Evolutionary conservation across 1,139 yeast species (phyloP).

Genomic region (Hyphopichia burtonii): DNA sequence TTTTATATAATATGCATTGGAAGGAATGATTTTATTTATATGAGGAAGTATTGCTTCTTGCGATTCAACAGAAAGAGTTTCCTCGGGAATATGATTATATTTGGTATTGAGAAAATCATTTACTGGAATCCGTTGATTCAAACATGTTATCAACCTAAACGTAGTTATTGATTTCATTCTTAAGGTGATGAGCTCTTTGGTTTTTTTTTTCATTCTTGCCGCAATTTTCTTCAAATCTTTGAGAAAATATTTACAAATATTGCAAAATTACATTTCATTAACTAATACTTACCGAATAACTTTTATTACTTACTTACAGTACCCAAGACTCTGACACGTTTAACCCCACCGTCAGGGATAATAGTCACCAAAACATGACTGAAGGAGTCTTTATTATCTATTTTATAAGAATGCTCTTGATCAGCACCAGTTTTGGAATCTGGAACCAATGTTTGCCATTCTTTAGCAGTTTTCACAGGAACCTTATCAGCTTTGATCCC

Average conservation of each 20-base stretch:
- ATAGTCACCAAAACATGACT: conserved; percentile 78
- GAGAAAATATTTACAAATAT: neutral
- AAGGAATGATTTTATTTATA: conserved; percentile 16
- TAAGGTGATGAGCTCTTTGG: neutral
- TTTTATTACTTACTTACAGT: conserved; percentile 16
- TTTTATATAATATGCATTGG: conserved; percentile 53
- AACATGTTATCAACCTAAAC: conserved; percentile 6
- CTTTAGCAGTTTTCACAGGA: conserved; percentile 33
- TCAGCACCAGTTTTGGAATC: conserved; percentile 78
- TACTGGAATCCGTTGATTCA: conserved; percentile 17
- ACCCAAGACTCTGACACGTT: conserved; percentile 83
- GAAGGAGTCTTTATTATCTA: conserved; percentile 25
- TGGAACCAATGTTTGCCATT: conserved; percentile 68
- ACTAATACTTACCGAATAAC: neutral
- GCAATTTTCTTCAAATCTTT: neutral
- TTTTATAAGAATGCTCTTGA: conserved; percentile 62
- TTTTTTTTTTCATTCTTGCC: neutral
- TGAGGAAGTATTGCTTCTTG: conserved; percentile 17
- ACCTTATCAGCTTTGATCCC: conserved; percentile 45
- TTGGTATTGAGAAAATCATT: conserved; percentile 11
- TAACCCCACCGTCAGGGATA: conserved; percentile 95
- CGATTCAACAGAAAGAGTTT: conserved; percentile 7
- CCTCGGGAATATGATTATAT: conserved; percentile 4
- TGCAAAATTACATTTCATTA: neutral
- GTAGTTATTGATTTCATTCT: neutral